These are phyloP conservation scores for Thuidium tamariscinum DNA, from an alignment of 225 moss, liverwort and hornwort species.

Conservation along the genomic window DNA sequence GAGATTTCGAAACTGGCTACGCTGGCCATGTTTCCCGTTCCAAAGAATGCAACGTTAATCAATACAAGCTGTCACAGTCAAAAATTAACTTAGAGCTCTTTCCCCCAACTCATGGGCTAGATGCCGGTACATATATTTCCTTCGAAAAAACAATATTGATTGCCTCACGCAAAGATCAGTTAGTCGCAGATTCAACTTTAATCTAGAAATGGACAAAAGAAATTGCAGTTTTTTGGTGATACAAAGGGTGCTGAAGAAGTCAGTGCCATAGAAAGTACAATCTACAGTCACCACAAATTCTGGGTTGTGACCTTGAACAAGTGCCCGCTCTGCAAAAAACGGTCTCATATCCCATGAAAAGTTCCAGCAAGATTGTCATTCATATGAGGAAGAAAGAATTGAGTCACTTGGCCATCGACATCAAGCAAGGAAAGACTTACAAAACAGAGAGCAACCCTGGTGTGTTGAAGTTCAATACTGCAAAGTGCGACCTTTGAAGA, in stretches of 20 bases:
- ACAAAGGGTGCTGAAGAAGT: neutral
- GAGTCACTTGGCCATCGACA: neutral
- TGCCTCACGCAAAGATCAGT: neutral
- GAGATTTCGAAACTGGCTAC: slow-evolving; percentile 98
- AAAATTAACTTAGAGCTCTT: neutral
- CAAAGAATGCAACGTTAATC: slow-evolving; percentile 94
- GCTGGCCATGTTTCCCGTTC: slow-evolving; percentile 96
- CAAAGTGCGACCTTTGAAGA: slow-evolving; percentile 1
- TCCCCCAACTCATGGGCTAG: neutral
- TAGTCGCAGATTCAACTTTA: neutral
- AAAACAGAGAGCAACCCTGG: slow-evolving; percentile 87
- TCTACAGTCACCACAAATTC: neutral
- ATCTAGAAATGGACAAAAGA: neutral
- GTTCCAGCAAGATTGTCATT: neutral
- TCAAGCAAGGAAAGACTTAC: slow-evolving; percentile 36
- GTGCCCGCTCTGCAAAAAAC: neutral
- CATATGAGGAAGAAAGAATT: neutral
- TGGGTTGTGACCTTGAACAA: neutral
- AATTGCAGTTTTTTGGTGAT: neutral
- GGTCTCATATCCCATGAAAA: neutral
- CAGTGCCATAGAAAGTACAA: neutral
- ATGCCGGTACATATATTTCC: neutral
- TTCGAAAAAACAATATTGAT: neutral
- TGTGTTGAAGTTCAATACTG: slow-evolving; percentile 62
- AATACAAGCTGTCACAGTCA: slow-evolving; percentile 60